These are phyloP conservation scores for Penicillium herquei DNA, from an alignment of 495 filamentous ascomycete genomes.

Conservation along the genomic window DNA sequence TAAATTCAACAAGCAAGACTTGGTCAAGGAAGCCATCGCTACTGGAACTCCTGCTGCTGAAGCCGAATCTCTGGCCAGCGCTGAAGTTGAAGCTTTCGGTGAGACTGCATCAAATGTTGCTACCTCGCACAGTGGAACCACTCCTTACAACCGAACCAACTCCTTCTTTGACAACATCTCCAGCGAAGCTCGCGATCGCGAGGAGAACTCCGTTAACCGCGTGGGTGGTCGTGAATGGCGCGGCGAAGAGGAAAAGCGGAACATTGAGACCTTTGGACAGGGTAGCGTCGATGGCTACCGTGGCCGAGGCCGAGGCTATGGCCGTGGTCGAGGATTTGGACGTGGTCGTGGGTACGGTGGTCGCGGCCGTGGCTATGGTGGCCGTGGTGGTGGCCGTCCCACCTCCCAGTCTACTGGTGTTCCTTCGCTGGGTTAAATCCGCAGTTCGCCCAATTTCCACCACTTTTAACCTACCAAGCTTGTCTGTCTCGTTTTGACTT, in stretches of 20 bases:
- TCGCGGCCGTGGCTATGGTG: constrained; percentile 48
- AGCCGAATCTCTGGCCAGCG: constrained; percentile 35
- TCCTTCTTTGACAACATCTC: constrained; percentile 99
- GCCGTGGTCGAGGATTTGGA: constrained; percentile 58
- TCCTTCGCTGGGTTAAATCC: constrained; percentile 35
- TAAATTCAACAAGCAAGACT: constrained; percentile 96
- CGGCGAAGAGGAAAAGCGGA: constrained; percentile 88
- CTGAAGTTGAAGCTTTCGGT: constrained; percentile 35
- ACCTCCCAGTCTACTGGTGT: constrained; percentile 44
- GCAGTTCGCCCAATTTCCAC: background rate
- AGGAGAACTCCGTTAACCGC: constrained; percentile 63
- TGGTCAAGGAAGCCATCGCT: constrained; percentile 88
- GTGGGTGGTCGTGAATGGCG: constrained; percentile 88
- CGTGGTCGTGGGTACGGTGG: constrained; percentile 59
- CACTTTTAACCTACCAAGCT: constrained; percentile 10
- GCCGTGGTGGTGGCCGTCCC: constrained; percentile 39
- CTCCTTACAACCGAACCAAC: constrained; percentile 71
- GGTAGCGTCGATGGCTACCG: constrained; percentile 90
- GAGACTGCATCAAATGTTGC: constrained; percentile 32
- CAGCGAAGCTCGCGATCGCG: constrained; percentile 86
- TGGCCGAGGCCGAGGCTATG: constrained; percentile 63
- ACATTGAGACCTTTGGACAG: constrained; percentile 98
- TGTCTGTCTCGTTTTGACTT: constrained; percentile 17
- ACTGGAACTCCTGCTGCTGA: constrained; percentile 67
- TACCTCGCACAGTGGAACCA: constrained; percentile 11